Conservation (phyloP, 768 basidiomycete species). For the Plicaturopsis crispa region DNA sequence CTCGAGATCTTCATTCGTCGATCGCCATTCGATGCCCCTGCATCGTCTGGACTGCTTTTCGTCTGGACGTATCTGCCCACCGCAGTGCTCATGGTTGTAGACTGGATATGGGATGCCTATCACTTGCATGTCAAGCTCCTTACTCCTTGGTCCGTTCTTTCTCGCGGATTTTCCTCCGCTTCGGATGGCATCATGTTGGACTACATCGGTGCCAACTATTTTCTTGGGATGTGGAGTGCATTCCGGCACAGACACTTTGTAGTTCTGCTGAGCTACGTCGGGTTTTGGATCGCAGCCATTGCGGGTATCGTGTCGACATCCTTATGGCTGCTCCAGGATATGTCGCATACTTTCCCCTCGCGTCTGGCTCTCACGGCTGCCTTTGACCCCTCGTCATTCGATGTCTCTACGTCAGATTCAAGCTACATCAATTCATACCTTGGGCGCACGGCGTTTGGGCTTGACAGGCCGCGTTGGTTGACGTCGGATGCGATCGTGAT, state of each 20-base stretch:
- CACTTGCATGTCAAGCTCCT: slow-evolving; percentile 6
- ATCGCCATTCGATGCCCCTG: slow-evolving; percentile 6
- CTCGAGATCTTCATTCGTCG: slow-evolving; percentile 1
- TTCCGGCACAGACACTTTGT: slow-evolving; percentile 4
- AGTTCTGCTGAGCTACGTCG: slow-evolving; percentile 4
- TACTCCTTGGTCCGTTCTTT: slow-evolving; percentile 7
- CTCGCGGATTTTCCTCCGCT: slow-evolving; percentile 2
- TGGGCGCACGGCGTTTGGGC: slow-evolving; percentile 3
- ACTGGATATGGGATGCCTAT: slow-evolving; percentile 6
- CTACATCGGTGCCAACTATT: slow-evolving; percentile 2
- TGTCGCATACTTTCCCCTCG: background rate
- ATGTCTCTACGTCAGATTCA: no score
- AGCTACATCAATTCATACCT: slow-evolving; percentile 4
- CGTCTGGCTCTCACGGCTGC: background rate
- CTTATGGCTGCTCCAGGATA: slow-evolving; percentile 3
- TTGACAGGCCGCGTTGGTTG: slow-evolving; percentile 3
- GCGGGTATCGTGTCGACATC: slow-evolving; percentile 8
- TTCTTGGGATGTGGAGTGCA: background rate
- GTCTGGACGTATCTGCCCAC: slow-evolving; percentile 6
- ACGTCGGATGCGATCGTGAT: slow-evolving; percentile 6
- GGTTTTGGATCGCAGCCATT: slow-evolving; percentile 5
- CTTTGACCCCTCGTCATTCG: background rate
- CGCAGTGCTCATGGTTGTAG: slow-evolving; percentile 4
- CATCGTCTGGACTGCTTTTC: slow-evolving; percentile 1
- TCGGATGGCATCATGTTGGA: slow-evolving; percentile 4